Evolutionary conservation across 768 basidiomycete genomes (phyloP), one percentile per base, ranked within the genome.

Genomic region (Tulasnella sp.): DNA sequence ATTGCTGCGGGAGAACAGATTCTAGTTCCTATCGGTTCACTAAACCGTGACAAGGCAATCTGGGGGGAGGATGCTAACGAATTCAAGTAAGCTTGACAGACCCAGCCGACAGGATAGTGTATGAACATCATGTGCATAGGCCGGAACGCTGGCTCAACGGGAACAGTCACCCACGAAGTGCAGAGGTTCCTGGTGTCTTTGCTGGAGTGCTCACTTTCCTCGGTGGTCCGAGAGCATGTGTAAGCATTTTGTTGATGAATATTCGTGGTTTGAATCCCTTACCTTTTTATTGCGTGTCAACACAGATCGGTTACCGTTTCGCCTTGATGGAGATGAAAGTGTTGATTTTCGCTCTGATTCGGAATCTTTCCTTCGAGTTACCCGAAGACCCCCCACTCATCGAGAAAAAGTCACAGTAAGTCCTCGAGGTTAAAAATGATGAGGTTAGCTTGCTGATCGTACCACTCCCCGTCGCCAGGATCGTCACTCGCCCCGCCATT

Each of bases 61-160:
- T 92, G 91, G 90, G 91, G 91, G 8, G 83, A 86, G 12, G 90
- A 92, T 80, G 87, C 89, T 0, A 70, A 76, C 17, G 86, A 89
- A 69, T 92, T 91, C 85, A 88, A 82, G 90, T 89, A 74, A 68
- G 85, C 45, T 9, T 8, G 14, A 25, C 31, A 5, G 25, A 29
- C 15, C 15, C n/a, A 19, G n/a, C 2, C 40, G 15, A 22, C 15
- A 2, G 5, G 31, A 1, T 34, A 4, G 25, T n/a, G 25, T 64
- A n/a, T 64, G 17, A 64, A 15, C 64, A 29, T 14, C 12, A 12
- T 25, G 25, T 34, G 8, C 17, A 14, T 77, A 91, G 89, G 78
- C 91, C 91, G 0, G 91, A 91, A 78, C 85, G 91, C 0, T 92
- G 91, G 91, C 80, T 83, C 17, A 79, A 83, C n/a, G 54, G 54